Percentiles rank a stretch among this genome's conserved stretches.
These are phyloP conservation scores for Paramyrothecium roridum DNA, from an alignment of 2,329 filamentous ascomycete species.

Conservation along the genomic window DNA sequence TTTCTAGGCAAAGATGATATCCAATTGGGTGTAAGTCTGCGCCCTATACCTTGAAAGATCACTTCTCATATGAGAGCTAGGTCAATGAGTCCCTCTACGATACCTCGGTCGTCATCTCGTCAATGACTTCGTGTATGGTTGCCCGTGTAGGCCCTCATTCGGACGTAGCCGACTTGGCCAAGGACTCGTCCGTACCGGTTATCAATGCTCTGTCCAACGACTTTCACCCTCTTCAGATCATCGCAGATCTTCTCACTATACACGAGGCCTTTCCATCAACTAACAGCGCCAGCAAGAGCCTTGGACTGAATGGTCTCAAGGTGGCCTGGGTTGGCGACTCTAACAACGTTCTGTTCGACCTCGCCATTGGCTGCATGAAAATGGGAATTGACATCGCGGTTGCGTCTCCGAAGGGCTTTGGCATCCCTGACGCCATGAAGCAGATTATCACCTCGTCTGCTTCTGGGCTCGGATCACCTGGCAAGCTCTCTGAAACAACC, in stretches of 20 bases:
- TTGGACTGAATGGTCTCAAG: constrained; percentile 80
- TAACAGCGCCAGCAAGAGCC: constrained; percentile 30
- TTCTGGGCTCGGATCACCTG: constrained; percentile 52
- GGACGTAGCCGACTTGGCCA: constrained; percentile 69
- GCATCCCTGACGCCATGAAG: constrained; percentile 73
- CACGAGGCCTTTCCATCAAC: constrained; percentile 67
- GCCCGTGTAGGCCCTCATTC: constrained; percentile 74
- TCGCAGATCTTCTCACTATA: constrained; percentile 92
- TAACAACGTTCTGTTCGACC: constrained; percentile 94
- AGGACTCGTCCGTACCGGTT: constrained; percentile 73
- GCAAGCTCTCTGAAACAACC: constrained; percentile 70
- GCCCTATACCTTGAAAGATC: neutral
- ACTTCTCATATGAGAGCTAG: constrained; percentile 30
- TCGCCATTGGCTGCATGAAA: constrained; percentile 84
- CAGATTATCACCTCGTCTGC: constrained; percentile 66
- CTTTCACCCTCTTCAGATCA: constrained; percentile 90
- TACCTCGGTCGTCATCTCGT: constrained; percentile 89
- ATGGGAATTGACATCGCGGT: constrained; percentile 83
- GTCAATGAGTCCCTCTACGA: constrained; percentile 95
- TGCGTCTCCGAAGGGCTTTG: constrained; percentile 81
- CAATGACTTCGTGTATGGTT: constrained; percentile 82
- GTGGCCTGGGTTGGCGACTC: constrained; percentile 95
- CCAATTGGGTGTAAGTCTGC: constrained; percentile 70
- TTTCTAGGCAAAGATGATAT: constrained; percentile 96
- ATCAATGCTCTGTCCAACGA: constrained; percentile 87